Percentiles rank a stretch among this genome's conserved stretches.
Conservation (phyloP, 352 stramenopile species). For the Globisporangium radiosum region DNA sequence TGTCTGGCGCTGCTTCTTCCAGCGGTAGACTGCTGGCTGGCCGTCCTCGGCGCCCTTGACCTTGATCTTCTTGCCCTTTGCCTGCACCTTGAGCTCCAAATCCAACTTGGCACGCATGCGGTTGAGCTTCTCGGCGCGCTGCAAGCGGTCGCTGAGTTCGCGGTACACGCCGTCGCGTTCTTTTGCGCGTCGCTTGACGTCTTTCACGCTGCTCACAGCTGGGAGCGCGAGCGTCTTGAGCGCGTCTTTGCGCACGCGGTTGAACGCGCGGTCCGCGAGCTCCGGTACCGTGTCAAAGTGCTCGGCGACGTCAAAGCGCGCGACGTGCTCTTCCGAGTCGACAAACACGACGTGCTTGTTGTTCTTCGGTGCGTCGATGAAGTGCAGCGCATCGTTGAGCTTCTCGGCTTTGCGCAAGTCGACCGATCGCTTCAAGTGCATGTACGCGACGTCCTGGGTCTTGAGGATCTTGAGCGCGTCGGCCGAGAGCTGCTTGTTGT, state of each 20-base stretch:
- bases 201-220: constrained; percentile 22
- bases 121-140: constrained; percentile 62
- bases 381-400: constrained; percentile 67
- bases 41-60: constrained; percentile 62
- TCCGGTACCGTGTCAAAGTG: constrained; percentile 90
- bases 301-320: constrained; percentile 85
- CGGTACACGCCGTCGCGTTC: constrained; percentile 60
- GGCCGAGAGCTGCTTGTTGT: constrained; percentile 45
- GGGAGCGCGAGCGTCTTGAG: constrained; percentile 41
- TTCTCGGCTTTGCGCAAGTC: constrained; percentile 78
- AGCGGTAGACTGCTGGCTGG: constrained; percentile 77
- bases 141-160: constrained; percentile 60
- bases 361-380: constrained; percentile 62
- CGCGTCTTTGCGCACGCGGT: constrained; percentile 58
- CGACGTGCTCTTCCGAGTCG: constrained; percentile 63
- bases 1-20: constrained; percentile 86
- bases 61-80: constrained; percentile 83
- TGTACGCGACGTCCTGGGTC: constrained; percentile 94
- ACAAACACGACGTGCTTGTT: constrained; percentile 96
- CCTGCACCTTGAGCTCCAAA: constrained; percentile 75
- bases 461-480: constrained; percentile 91
- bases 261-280: constrained; percentile 62
- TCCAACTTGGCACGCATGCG: constrained; percentile 69
- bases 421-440: constrained; percentile 85
- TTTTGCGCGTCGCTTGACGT: constrained; percentile 51